phyloP scores from a whole-genome alignment of 768 basidiomycete genomes.

The Floccularia luteovirens region DNA sequence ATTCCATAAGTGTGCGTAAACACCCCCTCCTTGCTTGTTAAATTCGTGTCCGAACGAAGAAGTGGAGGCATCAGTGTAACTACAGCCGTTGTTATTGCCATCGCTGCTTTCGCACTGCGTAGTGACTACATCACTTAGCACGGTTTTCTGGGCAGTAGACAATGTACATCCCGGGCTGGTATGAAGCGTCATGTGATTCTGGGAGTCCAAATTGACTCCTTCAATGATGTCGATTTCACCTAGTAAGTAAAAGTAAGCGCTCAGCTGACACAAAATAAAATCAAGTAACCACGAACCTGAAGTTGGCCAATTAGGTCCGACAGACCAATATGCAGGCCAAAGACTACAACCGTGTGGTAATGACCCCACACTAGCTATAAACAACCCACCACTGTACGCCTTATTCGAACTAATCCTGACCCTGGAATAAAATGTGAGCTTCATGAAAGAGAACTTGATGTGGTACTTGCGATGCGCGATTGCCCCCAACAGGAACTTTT shows the following conservation, averaged over 20 bases:
- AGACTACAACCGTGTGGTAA: slow-evolving; percentile 69
- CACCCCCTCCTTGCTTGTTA: slow-evolving; percentile 41
- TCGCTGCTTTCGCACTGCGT: slow-evolving; percentile 31
- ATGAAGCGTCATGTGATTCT: slow-evolving; percentile 64
- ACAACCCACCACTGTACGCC: slow-evolving; percentile 53
- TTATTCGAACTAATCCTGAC: slow-evolving; percentile 65
- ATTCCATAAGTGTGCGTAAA: slow-evolving; percentile 52
- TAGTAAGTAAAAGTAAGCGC: too few relatives aligned
- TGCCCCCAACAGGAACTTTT: slow-evolving; percentile 35
- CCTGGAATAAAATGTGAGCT: slow-evolving; percentile 22
- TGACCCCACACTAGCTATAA: too few relatives aligned
- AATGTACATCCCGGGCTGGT: slow-evolving; percentile 35
- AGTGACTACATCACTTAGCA: slow-evolving; percentile 18
- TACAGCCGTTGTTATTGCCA: slow-evolving; percentile 40
- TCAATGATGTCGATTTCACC: slow-evolving; percentile 75
- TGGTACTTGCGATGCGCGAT: slow-evolving; percentile 42
- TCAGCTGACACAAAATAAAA: neutral
- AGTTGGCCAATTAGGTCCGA: slow-evolving; percentile 44
- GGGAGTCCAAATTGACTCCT: slow-evolving; percentile 51
- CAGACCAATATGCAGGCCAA: slow-evolving; percentile 50
- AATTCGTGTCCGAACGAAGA: slow-evolving; percentile 35
- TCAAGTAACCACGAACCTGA: slow-evolving; percentile 4
- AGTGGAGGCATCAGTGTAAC: slow-evolving; percentile 30
- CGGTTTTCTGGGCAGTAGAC: slow-evolving; percentile 15
- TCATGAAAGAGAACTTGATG: slow-evolving; percentile 1